phyloP scores from a whole-genome alignment of 1,284 basidiomycete species.

The Trichosporon inkin region DNA sequence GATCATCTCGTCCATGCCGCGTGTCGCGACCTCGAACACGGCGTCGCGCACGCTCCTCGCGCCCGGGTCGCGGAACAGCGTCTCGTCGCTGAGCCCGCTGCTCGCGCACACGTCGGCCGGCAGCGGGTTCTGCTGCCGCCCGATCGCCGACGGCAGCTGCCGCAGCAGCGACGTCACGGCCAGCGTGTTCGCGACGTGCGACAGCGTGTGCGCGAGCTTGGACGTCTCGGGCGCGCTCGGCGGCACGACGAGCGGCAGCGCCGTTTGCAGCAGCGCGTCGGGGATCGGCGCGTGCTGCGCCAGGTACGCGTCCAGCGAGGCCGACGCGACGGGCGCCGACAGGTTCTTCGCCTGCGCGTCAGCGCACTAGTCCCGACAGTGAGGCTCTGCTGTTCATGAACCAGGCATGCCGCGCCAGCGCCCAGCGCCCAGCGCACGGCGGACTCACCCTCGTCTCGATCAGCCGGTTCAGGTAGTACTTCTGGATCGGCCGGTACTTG shows the following conservation, averaged over 20 bases:
- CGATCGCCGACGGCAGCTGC: slow-evolving; percentile 67
- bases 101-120: slow-evolving; percentile 78
- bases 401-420: too few relatives aligned
- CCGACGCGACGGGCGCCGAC: slow-evolving; percentile 59
- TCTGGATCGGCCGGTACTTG: slow-evolving; percentile 48
- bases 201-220: slow-evolving; percentile 68
- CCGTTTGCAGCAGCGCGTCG: slow-evolving; percentile 71
- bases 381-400: neutral
- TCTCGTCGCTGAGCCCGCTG: slow-evolving; percentile 77
- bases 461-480: slow-evolving; percentile 76
- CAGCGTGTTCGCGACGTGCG: slow-evolving; percentile 48
- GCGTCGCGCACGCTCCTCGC: slow-evolving; percentile 54
- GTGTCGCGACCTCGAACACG: slow-evolving; percentile 80
- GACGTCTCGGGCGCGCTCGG: slow-evolving; percentile 55
- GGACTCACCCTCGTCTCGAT: slow-evolving; percentile 75
- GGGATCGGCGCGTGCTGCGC: slow-evolving; percentile 72
- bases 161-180: slow-evolving; percentile 61
- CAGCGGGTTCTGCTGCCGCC: slow-evolving; percentile 67
- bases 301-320: slow-evolving; percentile 66
- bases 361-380: too few relatives aligned
- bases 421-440: too few relatives aligned
- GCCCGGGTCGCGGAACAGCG: slow-evolving; percentile 67
- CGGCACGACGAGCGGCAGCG: slow-evolving; percentile 67
- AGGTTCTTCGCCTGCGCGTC: slow-evolving; percentile 66
- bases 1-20: slow-evolving; percentile 84